Evolutionary conservation across 441 rosid species (phyloP), one percentile per base, ranked within the genome.

Genomic region (Gossypium schwendimanii): DNA sequence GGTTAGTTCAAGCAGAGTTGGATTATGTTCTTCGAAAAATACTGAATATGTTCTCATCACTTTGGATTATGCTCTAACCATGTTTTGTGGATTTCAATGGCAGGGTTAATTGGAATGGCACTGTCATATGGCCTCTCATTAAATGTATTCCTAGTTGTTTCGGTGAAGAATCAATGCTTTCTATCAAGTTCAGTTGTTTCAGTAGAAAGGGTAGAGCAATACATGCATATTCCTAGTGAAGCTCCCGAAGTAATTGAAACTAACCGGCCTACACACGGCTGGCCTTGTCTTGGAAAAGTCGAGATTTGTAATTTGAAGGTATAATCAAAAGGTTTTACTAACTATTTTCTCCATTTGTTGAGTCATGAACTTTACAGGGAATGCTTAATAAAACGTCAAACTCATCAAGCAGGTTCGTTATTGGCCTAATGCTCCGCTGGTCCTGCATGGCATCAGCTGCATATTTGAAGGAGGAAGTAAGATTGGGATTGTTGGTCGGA

Each of bases 91-190:
- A 65, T 44, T 60, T 10, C 73, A 69, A 62, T 75, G 73, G 36
- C 81, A 73, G 84, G 84, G 8, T 71, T 69, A 17, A 70, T 79
- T 71, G 84, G 84, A 70, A 81, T 78, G 82, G 82, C 74, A 10
- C 36, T 78, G 57, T 60, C 82, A 7, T 78, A 70, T 74, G 80
- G 78, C 26, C 75, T 81, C 6, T 78, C 84, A 11, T 60, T 81
- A 11, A 78, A 76, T 63, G 39, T 52, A 31, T 69, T 11, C 53
- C 69, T 77, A 31, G 63, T 69, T 11, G 8, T 6, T 28, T 70
- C 69, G 3, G 33, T 76, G 70, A 61, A 72, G 79, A 58, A 6
- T 21, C 82, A 79, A n/a, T 79, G 82, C 57, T 49, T 44, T 2
- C 17, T 67, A 45, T 71, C 73, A 14, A 82, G 73, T 62, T 65